Conservation (phyloP, 345 rosid genomes). For the Populus nigra region DNA sequence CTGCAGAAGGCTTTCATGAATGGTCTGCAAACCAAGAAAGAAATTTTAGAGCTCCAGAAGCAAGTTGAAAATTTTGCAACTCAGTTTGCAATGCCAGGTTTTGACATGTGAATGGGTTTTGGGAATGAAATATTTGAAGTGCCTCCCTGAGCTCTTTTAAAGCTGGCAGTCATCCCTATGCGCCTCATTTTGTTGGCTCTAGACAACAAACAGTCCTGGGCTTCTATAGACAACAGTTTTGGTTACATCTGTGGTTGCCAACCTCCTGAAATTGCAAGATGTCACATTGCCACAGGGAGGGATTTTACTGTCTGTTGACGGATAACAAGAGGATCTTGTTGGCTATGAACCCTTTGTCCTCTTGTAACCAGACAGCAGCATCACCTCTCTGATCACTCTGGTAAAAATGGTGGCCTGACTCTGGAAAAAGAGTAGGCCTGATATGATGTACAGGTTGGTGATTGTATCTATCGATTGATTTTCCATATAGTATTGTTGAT, state of each 20-base stretch:
- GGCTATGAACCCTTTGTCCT: neutral
- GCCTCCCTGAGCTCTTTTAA: neutral
- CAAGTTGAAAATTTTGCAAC: conserved; percentile 26
- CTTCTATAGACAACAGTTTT: neutral
- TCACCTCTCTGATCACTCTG: neutral
- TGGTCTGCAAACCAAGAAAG: conserved; percentile 16
- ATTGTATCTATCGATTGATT: neutral
- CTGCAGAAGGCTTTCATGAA: conserved; percentile 13
- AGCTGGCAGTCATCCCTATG: neutral
- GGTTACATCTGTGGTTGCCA: neutral
- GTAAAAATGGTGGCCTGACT: neutral
- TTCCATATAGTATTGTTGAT: neutral
- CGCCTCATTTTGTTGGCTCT: neutral
- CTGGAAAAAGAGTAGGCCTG: neutral
- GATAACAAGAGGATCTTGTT: neutral
- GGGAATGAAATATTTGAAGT: neutral
- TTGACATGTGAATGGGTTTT: conserved; percentile 17
- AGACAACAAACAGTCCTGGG: neutral
- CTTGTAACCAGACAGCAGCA: neutral
- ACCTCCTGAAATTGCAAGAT: neutral
- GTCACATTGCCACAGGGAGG: neutral
- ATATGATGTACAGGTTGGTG: neutral
- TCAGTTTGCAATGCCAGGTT: conserved; percentile 32
- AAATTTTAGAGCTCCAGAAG: conserved; percentile 21
- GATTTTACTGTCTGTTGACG: neutral